Base-by-base conservation (phyloP, 2,329 filamentous ascomycete genomes). In the Scytalidium sp. region DNA sequence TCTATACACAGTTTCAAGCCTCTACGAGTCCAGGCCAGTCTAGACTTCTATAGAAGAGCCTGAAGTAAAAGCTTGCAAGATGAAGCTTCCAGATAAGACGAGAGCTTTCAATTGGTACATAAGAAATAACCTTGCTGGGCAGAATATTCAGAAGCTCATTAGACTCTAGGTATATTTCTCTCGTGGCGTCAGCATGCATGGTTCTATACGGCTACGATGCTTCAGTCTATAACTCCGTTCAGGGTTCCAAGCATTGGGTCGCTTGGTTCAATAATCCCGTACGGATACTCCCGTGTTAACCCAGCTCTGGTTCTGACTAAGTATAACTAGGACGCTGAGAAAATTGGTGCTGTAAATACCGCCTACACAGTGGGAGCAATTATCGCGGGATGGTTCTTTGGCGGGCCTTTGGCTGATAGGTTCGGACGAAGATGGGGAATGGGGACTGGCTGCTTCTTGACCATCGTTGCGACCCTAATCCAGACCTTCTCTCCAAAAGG, bases 181-280 rank as follows among this genome's bases (percentile, higher is more conserved):
- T 87, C 45, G 81, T 88, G 56, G 85, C 85, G 50, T 84, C 85
- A 60, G 82, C 83, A 65, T 88, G 83, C 66, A 88, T 88, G 85
- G 83, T 88, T 19, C 74, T 89, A 41, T 88, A 88, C 64, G 85
- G 85, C 50, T 88, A 88, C 64, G 85, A 88, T 75, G 84, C 85
- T 1, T 86, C 83, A 32, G 84, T 87, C 43, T 89, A 84, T 74
- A 89, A 89, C 65, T 83, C 84, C 4, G 79, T 87, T 5, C 85
- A 87, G 66, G 82, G 80, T 25, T 87, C 83, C 1, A 44, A 80
- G 13, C 78, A 88, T 64, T 89, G 85, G 85, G 69, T 82, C 11
- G 70, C 70, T 17, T 88, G 78, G 70, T 87, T 87, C 66, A 72
- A 84, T 57, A 29, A 54, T 45, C 53, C 54, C 13, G 53, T 58